These are phyloP conservation scores for Clonostachys byssicola DNA, from an alignment of 2,329 filamentous ascomycete species.

Conservation along the genomic window DNA sequence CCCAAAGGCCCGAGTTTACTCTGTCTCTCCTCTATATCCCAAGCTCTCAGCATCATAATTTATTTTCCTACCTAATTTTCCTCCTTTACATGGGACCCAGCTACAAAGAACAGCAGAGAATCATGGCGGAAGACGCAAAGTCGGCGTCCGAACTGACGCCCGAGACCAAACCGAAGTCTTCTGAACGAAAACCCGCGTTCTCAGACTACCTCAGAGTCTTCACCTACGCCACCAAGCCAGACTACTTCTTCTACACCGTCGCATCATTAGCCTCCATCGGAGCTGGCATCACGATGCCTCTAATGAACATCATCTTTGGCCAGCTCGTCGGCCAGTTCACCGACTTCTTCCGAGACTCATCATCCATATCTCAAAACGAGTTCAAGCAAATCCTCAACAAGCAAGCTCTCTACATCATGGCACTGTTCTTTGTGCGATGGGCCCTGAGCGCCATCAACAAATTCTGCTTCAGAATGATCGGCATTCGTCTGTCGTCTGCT, in stretches of 20 bases:
- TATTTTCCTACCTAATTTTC: too few relatives aligned
- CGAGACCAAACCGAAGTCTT: too few relatives aligned
- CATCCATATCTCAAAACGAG: slow-evolving; percentile 17
- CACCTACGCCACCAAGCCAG: slow-evolving; percentile 48
- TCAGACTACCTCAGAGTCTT: slow-evolving; percentile 26
- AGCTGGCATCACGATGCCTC: slow-evolving; percentile 48
- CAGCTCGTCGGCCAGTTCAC: slow-evolving; percentile 44
- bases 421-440: slow-evolving; percentile 66
- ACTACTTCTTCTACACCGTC: slow-evolving; percentile 39
- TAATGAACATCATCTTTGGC: slow-evolving; percentile 57
- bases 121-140: too few relatives aligned
- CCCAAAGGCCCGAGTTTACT: too few relatives aligned
- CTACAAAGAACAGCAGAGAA: too few relatives aligned
- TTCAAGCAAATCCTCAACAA: slow-evolving; percentile 35
- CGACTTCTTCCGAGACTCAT: slow-evolving; percentile 23
- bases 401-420: slow-evolving; percentile 61
- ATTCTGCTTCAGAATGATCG: slow-evolving; percentile 57
- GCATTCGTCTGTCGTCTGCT: slow-evolving; percentile 56
- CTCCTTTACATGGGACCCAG: too few relatives aligned
- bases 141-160: too few relatives aligned
- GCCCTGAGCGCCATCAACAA: slow-evolving; percentile 58
- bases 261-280: slow-evolving; percentile 46
- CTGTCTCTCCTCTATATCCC: too few relatives aligned
- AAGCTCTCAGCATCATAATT: too few relatives aligned
- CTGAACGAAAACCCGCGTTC: too few relatives aligned